phyloP scores from a whole-genome alignment of 305 asterid genomes.

The Euphrasia arctica region DNA sequence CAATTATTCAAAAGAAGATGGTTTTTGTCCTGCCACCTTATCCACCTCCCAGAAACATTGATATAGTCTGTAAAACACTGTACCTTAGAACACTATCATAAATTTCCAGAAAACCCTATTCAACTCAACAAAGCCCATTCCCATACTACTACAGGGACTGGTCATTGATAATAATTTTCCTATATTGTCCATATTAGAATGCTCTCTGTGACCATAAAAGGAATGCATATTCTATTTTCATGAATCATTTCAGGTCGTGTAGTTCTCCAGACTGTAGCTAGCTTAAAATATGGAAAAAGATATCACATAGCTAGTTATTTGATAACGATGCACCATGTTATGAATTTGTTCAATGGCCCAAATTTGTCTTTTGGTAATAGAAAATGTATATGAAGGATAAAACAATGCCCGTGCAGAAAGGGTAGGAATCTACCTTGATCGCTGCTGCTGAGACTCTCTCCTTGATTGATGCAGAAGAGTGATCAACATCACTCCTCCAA shows the following conservation, averaged over 20 bases:
- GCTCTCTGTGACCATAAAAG: slow-evolving; percentile 7
- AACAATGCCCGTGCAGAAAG: slow-evolving; percentile 15
- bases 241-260: slow-evolving; percentile 2
- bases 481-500: slow-evolving; percentile 57
- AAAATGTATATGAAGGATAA: slow-evolving; percentile 1
- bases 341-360: slow-evolving; percentile 11
- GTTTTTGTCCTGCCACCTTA: background rate
- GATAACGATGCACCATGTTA: slow-evolving; percentile 15
- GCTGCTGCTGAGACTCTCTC: slow-evolving; percentile 82
- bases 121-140: background rate
- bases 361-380: background rate
- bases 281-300: slow-evolving; percentile 5
- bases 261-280: slow-evolving; percentile 4
- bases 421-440: slow-evolving; percentile 54
- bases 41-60: slow-evolving; percentile 1
- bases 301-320: background rate
- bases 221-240: background rate
- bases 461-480: slow-evolving; percentile 46
- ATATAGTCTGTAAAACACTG: background rate
- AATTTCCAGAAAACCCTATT: background rate
- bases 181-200: background rate
- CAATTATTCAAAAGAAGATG: background rate
- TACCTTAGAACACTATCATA: background rate
- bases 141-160: background rate
- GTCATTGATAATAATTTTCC: background rate